These are phyloP conservation scores for Ilyonectria destructans DNA, from an alignment of 2,329 filamentous ascomycete genomes.

Conservation along the genomic window DNA sequence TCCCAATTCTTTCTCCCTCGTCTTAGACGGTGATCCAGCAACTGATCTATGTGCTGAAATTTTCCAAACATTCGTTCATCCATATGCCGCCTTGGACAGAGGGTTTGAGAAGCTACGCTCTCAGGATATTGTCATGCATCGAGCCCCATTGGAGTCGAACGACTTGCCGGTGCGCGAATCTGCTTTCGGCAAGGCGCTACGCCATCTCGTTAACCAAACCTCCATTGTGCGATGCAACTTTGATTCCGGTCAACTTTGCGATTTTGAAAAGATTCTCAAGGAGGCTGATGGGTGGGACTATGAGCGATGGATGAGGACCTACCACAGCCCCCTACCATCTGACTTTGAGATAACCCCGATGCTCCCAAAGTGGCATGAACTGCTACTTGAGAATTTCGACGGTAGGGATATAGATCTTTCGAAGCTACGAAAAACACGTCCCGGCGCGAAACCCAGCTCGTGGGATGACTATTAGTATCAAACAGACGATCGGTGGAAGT, in stretches of 20 bases:
- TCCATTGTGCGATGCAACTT: constrained; percentile 28
- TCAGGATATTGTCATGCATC: neutral
- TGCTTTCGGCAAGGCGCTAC: neutral
- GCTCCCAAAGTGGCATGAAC: neutral
- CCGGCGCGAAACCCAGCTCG: too few species aligned
- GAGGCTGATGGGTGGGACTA: neutral
- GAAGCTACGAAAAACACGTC: too few species aligned
- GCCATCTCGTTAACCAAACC: neutral
- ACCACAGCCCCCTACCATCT: neutral
- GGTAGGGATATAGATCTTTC: too few species aligned
- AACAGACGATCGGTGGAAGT: too few species aligned
- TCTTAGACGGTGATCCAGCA: constrained; percentile 17
- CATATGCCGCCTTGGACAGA: neutral
- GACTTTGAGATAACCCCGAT: neutral
- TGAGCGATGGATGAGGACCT: neutral
- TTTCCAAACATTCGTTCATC: constrained; percentile 1
- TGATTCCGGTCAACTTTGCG: constrained; percentile 8
- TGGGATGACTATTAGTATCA: too few species aligned
- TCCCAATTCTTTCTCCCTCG: neutral
- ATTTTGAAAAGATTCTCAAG: constrained; percentile 10
- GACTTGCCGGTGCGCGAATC: too few species aligned
- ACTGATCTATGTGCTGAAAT: neutral
- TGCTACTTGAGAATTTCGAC: neutral
- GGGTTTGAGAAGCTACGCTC: neutral
- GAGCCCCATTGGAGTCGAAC: fast-evolving